Base-by-base conservation (phyloP, 306 rosid species). In the Rubus parviflorus region DNA sequence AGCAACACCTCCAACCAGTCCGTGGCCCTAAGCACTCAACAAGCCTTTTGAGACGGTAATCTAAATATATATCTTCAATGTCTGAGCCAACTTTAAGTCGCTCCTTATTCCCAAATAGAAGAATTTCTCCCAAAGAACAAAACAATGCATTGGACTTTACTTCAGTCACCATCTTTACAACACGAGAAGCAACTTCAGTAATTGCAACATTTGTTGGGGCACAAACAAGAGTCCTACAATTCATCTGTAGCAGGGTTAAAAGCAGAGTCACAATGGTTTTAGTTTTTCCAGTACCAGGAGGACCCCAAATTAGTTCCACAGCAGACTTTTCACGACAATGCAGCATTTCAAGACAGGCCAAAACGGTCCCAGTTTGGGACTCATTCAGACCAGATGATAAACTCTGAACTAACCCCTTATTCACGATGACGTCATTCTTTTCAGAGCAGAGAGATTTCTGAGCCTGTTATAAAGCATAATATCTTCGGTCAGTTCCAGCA, bases 221-320 rank as follows among this genome's bases (percentile, higher is more conserved):
- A 73, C 95, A 90, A 12, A 79, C 72, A 72, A 90, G 92, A 52
- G 83, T 81, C 72, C 86, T 88, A 19, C 38, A 57, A 23, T 82
- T 80, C 84, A 68, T 85, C 76, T 71, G 72, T 69, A 84, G 46
- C 13, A 88, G 82, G 16, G 83, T 52, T 42, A 76, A 79, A 38
- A 90, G 89, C 56, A 88, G 69, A 9, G 87, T 84, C 52, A 86
- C 83, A 7, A 75, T 71, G 45, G 93, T 90, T 81, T 88, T 90
- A 8, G 97, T 92, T 75, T 92, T 92, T 12, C 97, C 97, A 0
- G 96, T 92, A 51, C 97, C 93, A 1, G 97, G 96, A 56, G 97
- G 97, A 51, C 97, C 97, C 93, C 97, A 87, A 42, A 92, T 83
- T 77, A 88, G 97, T 68, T 90, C 88, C 68, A 88, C 70, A 8